These are phyloP conservation scores for Kazachstania sp. DNA, from an alignment of 1,139 yeast genomes.

Conservation along the genomic window DNA sequence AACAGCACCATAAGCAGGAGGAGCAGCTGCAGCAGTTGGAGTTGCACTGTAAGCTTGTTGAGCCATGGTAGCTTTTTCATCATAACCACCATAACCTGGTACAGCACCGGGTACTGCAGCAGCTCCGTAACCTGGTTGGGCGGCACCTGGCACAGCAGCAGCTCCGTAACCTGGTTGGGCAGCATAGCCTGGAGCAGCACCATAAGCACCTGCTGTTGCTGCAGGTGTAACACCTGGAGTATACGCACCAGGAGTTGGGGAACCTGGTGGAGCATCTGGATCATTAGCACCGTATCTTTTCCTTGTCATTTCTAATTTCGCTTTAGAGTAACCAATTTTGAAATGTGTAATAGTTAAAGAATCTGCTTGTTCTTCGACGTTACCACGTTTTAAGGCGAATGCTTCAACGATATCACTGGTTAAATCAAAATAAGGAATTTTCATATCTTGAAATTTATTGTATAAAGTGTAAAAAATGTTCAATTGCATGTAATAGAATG, in stretches of 20 bases:
- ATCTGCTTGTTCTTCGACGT: slow-evolving; percentile 82
- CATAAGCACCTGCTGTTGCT: slow-evolving; percentile 11
- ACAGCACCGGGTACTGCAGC: slow-evolving; percentile 23
- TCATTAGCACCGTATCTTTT: slow-evolving; percentile 51
- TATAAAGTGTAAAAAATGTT: slow-evolving; percentile 90
- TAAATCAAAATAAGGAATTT: slow-evolving; percentile 90
- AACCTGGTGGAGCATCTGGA: slow-evolving; percentile 13
- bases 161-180: slow-evolving; percentile 4
- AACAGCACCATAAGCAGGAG: slow-evolving; percentile 10
- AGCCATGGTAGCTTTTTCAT: not conserved
- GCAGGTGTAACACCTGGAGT: slow-evolving; percentile 1
- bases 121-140: slow-evolving; percentile 12
- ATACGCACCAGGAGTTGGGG: slow-evolving; percentile 4
- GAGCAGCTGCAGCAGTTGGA: slow-evolving; percentile 21
- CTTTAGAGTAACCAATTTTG: slow-evolving; percentile 78
- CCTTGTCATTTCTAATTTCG: slow-evolving; percentile 72
- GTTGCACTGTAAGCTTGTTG: not conserved
- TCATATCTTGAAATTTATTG: slow-evolving; percentile 87
- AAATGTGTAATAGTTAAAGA: slow-evolving; percentile 81
- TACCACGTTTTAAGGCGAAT: slow-evolving; percentile 73
- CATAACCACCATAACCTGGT: slow-evolving; percentile 28
- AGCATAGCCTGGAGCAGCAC: slow-evolving; percentile 7
- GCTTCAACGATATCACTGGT: slow-evolving; percentile 75
- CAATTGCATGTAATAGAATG: slow-evolving; percentile 94
- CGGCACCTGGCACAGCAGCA: not conserved